Evolutionary conservation across 2,329 filamentous ascomycete genomes (phyloP).

Genomic region (Dactylellina sp.): DNA sequence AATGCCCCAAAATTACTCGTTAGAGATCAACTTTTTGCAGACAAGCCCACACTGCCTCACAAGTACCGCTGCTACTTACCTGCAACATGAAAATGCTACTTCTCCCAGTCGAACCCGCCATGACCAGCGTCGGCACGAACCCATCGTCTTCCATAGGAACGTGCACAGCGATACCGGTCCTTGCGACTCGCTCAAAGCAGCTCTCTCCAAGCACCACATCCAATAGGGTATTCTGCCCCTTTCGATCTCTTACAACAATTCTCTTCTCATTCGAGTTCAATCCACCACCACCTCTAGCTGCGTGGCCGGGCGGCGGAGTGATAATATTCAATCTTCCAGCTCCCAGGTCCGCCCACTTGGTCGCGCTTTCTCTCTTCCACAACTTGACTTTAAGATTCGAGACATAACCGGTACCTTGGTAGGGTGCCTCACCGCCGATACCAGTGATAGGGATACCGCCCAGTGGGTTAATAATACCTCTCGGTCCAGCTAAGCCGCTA

Average conservation of each 20-base stretch:
- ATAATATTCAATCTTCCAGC: constrained; percentile 85
- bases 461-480: constrained; percentile 54
- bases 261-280: constrained; percentile 82
- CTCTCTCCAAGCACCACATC: constrained; percentile 87
- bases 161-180: constrained; percentile 86
- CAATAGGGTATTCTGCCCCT: constrained; percentile 74
- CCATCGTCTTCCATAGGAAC: constrained; percentile 81
- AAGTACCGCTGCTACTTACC: constrained; percentile 61
- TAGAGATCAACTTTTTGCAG: constrained; percentile 14
- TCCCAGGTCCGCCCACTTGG: constrained; percentile 92
- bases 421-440: constrained; percentile 54
- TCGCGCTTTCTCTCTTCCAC: constrained; percentile 78
- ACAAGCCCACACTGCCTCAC: neutral
- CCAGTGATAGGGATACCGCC: constrained; percentile 56
- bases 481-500: constrained; percentile 44
- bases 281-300: constrained; percentile 70
- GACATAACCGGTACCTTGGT: constrained; percentile 64
- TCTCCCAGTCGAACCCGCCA: constrained; percentile 70
- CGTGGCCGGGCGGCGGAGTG: constrained; percentile 74
- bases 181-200: constrained; percentile 84
- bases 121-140: constrained; percentile 66
- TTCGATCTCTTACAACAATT: constrained; percentile 76
- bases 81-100: constrained; percentile 74
- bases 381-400: constrained; percentile 87
- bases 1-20: constrained; percentile 24